phyloP scores from a whole-genome alignment of 805 yeast species.

The Lachancea sp. region DNA sequence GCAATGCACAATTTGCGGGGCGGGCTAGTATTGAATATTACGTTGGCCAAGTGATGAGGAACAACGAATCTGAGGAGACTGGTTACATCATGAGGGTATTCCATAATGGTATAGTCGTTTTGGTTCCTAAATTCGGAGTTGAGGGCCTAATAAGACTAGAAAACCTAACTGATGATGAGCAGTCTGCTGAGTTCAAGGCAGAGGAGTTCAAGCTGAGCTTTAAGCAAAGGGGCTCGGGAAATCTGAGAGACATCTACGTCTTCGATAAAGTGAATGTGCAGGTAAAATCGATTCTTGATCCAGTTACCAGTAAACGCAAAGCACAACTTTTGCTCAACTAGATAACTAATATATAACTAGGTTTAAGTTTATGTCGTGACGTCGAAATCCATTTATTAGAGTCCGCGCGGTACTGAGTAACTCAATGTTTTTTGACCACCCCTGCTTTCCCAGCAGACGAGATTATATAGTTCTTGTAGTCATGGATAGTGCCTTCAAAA shows the following conservation, averaged over 20 bases:
- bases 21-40: conserved; percentile 96
- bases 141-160: conserved; percentile 87
- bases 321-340: conserved; percentile 65
- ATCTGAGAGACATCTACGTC: conserved; percentile 49
- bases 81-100: conserved; percentile 91
- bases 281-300: conserved; percentile 77
- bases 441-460: conserved; percentile 74
- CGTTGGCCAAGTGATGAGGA: conserved; percentile 95
- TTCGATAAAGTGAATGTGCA: conserved; percentile 83
- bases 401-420: not conserved
- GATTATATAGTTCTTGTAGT: conserved; percentile 83
- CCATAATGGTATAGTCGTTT: conserved; percentile 87
- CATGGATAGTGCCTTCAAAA: conserved; percentile 77
- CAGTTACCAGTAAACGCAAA: conserved; percentile 84
- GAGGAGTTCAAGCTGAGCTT: conserved; percentile 66
- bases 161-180: conserved; percentile 56
- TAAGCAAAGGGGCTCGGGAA: conserved; percentile 38
- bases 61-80: conserved; percentile 69
- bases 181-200: conserved; percentile 65
- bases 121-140: conserved; percentile 93
- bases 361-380: not conserved
- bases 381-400: not conserved
- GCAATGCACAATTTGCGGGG: conserved; percentile 98
- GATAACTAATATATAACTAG: not conserved
- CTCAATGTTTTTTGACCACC: conserved; percentile 78